Evolutionary conservation across 768 basidiomycete species (phyloP), one percentile per base, ranked within the genome.

Genomic region (Boletus bicolor): DNA sequence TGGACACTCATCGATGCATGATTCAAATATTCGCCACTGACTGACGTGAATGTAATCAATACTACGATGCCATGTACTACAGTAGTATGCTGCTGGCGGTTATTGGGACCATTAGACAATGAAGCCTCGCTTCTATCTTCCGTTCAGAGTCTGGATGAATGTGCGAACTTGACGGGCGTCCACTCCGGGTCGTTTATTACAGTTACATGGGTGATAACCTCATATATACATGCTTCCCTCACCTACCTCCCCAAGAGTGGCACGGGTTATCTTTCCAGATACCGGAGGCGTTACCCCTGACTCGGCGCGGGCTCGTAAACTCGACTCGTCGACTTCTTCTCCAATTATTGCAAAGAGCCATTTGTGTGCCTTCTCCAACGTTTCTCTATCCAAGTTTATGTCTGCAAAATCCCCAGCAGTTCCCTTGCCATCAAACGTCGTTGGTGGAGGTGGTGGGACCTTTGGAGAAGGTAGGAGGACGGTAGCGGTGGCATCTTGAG

Each of bases 201-300:
- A 49, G 19, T 39, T 3, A 48, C 37, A 21, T 3, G 51, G 11
- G 14, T 5, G 19, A n/a, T 28, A 11, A 1, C 24, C 1, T 71
- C 56, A 81, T 55, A 82, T 79, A 56, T 82, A 82, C 79, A 82
- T 80, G 21, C 77, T 70, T 3, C 77, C 77, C 37, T 83, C 82
- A 7, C 79, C 79, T 35, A 79, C 59, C 39, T 75, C 72, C 17
- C 57, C 62, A 30, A 59, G 55, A 38, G 35, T 7, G 5, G 48
- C 32, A 30, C 61, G 66, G 36, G 57, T 62, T 36, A 46, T 35
- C 42, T 54, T 43, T 32, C 24, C 24, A 36, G 43, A 49, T n/a
- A 38, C 30, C 21, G 38, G 38, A 48, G 37, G 53, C 54, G 17
- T 52, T 42, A 10, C 56, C 49, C 26, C 44, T 7, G 41, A 54